phyloP scores from a whole-genome alignment of 805 yeast genomes.

The Candida peoriensis region DNA sequence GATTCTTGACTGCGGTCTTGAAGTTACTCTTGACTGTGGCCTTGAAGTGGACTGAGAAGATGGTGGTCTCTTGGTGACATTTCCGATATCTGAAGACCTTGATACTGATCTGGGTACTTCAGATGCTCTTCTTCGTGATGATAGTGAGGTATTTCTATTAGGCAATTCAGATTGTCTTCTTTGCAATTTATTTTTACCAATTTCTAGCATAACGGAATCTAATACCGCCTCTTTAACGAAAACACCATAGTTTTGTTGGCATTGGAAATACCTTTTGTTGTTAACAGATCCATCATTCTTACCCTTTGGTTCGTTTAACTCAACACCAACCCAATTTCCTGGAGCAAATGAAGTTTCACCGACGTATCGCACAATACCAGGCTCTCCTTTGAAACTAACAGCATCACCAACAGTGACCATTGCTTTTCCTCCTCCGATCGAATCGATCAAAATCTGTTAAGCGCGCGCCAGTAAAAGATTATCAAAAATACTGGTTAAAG shows the following conservation, averaged over 20 bases:
- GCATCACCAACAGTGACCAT: constrained; percentile 14
- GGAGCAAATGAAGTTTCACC: constrained; percentile 56
- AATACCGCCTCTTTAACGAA: constrained; percentile 41
- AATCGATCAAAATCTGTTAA: too few relatives aligned
- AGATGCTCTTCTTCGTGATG: too few relatives aligned
- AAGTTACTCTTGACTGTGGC: too few relatives aligned
- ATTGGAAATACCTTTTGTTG: constrained; percentile 52
- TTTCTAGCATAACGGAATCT: constrained; percentile 18
- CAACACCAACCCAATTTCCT: constrained; percentile 79
- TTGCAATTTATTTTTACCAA: constrained; percentile 41
- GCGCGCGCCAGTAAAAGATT: too few relatives aligned
- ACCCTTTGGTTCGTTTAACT: constrained; percentile 70
- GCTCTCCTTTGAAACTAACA: constrained; percentile 14
- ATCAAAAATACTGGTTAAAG: too few relatives aligned
- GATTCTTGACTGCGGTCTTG: too few relatives aligned
- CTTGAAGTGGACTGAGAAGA: too few relatives aligned
- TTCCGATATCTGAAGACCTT: too few relatives aligned
- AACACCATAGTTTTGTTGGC: constrained; percentile 49
- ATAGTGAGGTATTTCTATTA: too few relatives aligned
- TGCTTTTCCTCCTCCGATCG: background rate
- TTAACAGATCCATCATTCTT: constrained; percentile 75
- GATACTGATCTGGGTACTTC: too few relatives aligned
- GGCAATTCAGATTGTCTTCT: constrained; percentile 34
- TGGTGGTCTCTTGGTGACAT: too few relatives aligned
- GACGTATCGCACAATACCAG: constrained; percentile 43